These are phyloP conservation scores for Puccinia coronata DNA, from an alignment of 1,284 basidiomycete genomes.

Conservation along the genomic window DNA sequence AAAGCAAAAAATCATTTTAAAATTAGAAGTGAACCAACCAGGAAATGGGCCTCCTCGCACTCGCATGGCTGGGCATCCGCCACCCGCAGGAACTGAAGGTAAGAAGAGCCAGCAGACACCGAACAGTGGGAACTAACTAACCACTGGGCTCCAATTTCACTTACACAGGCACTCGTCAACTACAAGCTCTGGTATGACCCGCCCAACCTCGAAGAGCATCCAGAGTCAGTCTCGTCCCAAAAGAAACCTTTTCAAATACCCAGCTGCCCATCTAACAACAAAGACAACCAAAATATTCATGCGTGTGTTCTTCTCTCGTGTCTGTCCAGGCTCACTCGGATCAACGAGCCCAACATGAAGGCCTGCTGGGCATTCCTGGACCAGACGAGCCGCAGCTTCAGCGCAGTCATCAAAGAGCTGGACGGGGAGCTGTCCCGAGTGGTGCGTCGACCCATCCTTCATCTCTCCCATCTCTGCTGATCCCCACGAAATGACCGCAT, in stretches of 20 bases:
- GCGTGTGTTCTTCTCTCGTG: slow-evolving; percentile 2
- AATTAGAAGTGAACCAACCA: too few relatives aligned
- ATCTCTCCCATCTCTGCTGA: background rate
- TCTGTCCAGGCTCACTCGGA: slow-evolving; percentile 54
- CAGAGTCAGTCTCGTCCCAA: slow-evolving; percentile 21
- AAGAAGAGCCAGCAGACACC: too few relatives aligned
- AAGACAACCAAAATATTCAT: background rate
- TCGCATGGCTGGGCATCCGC: slow-evolving; percentile 5
- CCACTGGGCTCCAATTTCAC: too few relatives aligned
- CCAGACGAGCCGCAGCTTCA: slow-evolving; percentile 82
- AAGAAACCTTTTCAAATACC: background rate
- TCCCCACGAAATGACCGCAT: background rate
- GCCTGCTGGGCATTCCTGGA: slow-evolving; percentile 90
- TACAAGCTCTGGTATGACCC: slow-evolving; percentile 47
- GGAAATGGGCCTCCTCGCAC: background rate
- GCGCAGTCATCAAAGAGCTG: slow-evolving; percentile 92
- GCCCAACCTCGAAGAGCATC: slow-evolving; percentile 27
- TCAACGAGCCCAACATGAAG: slow-evolving; percentile 67
- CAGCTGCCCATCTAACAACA: background rate
- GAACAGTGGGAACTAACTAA: too few relatives aligned
- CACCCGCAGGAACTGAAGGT: slow-evolving; percentile 46
- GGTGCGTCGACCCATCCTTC: slow-evolving; percentile 64
- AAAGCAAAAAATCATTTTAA: too few relatives aligned
- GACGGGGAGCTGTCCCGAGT: slow-evolving; percentile 91
- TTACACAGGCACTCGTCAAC: slow-evolving; percentile 40